Evolutionary conservation across 2,329 filamentous ascomycete genomes (phyloP), one percentile per base, ranked within the genome.

Genomic region (Alternaria angustiovoidea): DNA sequence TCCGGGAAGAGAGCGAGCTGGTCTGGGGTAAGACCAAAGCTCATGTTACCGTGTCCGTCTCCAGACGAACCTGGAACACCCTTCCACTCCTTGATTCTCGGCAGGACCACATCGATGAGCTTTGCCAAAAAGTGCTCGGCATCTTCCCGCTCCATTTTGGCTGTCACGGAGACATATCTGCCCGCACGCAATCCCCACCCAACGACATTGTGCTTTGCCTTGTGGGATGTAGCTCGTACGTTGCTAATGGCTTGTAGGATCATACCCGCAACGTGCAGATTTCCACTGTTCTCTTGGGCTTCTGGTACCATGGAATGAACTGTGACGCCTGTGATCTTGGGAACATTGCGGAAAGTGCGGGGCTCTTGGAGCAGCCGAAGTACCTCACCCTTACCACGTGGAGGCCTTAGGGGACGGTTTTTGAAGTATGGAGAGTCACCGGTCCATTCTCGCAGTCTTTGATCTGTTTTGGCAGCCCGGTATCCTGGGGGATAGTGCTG

Each of bases 71-170:
- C 89, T 69, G 87, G 86, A n/a, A 91, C 83, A 61, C 95, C 95
- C 57, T 87, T 88, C 91, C 93, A 99, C 70, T 99, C 95, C 84
- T 98, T 99, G 80, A 99, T 96, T 75, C 89, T 91, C 39, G 95
- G 95, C 76, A 98, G 85, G 6, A 99, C 94, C 8, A 98, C 84
- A 76, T 96, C 93, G 56, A 98, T 85, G 68, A 93, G 84, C 82
- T 97, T 97, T 73, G 94, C 91, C 44, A 99, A 76, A 78, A 99
- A 97, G 78, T 97, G 90, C 64, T 92, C 91, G 72, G 96, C 95
- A 60, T 90, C 86, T 76, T 95, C 90, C 30, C 92, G 93, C 57
- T 85, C 84, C 64, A 99, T 81, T 26, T 91, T 90, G 51, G 88
- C 89, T 74, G 94, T 97, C 68, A 91, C 88, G 61, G 92, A 88